These are phyloP conservation scores for Clavispora vitiphila DNA, from an alignment of 805 yeast genomes.

Conservation along the genomic window DNA sequence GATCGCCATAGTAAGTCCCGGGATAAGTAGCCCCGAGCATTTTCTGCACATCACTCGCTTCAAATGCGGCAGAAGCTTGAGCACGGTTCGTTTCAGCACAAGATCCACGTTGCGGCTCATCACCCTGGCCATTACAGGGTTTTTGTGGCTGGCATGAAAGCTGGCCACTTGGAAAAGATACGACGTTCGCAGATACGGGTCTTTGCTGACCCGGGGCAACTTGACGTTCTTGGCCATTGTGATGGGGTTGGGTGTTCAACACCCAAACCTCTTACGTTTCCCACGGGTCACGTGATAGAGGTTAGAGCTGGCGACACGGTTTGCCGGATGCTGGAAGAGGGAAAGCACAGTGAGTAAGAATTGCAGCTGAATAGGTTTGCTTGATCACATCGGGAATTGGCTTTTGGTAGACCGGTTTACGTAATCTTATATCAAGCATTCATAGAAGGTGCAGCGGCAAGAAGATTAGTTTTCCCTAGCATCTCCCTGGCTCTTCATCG, in stretches of 20 bases:
- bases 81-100: constrained; percentile 64
- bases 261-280: no score
- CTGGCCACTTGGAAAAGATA: constrained; percentile 55
- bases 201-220: constrained; percentile 35
- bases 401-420: no score
- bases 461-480: no score
- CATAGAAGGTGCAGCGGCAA: no score
- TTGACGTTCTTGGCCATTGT: constrained; percentile 11
- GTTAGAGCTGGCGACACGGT: no score
- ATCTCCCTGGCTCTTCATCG: no score
- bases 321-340: no score
- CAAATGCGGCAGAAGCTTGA: constrained; percentile 56
- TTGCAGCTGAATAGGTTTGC: no score
- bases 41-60: constrained; percentile 68
- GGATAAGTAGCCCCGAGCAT: constrained; percentile 50
- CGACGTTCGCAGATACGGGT: constrained; percentile 55
- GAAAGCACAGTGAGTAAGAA: no score
- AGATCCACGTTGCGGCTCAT: constrained; percentile 51
- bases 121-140: constrained; percentile 46
- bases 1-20: constrained; percentile 40
- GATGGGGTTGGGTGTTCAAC: neutral
- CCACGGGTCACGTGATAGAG: no score
- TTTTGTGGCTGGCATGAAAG: constrained; percentile 26
- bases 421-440: no score
- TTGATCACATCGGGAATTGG: no score